Conservation (phyloP, 495 filamentous ascomycete species). For the Thermochaetoides thermophila region DNA sequence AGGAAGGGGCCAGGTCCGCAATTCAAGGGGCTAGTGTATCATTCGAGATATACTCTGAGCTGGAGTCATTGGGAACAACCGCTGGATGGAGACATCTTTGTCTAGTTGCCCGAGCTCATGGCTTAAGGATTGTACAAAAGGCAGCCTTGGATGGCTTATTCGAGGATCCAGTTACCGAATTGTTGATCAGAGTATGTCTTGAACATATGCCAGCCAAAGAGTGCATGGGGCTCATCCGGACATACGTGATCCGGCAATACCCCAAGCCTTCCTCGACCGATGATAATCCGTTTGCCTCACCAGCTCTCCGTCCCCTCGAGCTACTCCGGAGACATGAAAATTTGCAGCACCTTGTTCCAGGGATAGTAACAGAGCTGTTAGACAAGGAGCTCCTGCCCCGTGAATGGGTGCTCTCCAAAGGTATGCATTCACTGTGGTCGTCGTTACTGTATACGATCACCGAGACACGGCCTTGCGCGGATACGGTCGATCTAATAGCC, state of each 20-base stretch:
- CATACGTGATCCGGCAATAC: slow-evolving; percentile 20
- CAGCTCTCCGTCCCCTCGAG: slow-evolving; percentile 17
- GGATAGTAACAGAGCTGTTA: slow-evolving; percentile 23
- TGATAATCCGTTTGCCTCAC: slow-evolving; percentile 12
- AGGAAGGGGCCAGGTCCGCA: slow-evolving; percentile 29
- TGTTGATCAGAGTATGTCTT: slow-evolving; percentile 29
- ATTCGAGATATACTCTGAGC: slow-evolving; percentile 46
- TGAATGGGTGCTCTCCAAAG: slow-evolving; percentile 29
- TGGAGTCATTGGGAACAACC: slow-evolving; percentile 44
- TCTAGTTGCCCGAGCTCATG: slow-evolving; percentile 51
- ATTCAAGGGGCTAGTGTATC: slow-evolving; percentile 24
- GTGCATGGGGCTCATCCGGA: slow-evolving; percentile 24
- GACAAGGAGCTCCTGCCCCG: slow-evolving; percentile 19
- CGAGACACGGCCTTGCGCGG: slow-evolving; percentile 13
- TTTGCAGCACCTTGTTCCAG: slow-evolving; percentile 17
- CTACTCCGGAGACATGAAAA: slow-evolving; percentile 16
- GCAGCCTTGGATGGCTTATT: slow-evolving; percentile 38
- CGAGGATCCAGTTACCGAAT: slow-evolving; percentile 21
- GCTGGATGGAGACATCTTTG: slow-evolving; percentile 53
- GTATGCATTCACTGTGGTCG: slow-evolving; percentile 25
- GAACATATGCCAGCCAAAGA: slow-evolving; percentile 23
- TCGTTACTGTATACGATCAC: slow-evolving; percentile 18
- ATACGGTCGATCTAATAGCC: slow-evolving; percentile 23
- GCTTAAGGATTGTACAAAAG: slow-evolving; percentile 39
- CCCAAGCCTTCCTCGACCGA: slow-evolving; percentile 19